These are phyloP conservation scores for Dujonia santamariae DNA, from an alignment of 1,139 yeast genomes.

Conservation along the genomic window DNA sequence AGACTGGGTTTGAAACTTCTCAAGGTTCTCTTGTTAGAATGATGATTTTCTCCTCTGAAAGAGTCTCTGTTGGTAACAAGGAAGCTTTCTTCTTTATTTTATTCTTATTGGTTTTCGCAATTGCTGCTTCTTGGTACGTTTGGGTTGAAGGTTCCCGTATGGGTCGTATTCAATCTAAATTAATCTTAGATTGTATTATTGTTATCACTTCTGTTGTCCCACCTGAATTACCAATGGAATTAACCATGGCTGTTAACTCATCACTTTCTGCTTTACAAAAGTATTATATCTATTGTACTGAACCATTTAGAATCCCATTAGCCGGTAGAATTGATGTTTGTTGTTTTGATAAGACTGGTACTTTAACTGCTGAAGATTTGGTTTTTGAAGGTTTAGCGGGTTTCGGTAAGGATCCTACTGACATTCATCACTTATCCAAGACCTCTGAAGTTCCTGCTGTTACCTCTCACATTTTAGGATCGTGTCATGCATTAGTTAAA, in stretches of 20 bases:
- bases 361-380: constrained; percentile 94
- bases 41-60: constrained; percentile 95
- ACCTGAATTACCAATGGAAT: constrained; percentile 98
- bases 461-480: constrained; percentile 77
- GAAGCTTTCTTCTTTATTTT: constrained; percentile 92
- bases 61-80: constrained; percentile 93
- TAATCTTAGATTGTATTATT: constrained; percentile 90
- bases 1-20: constrained; percentile 96
- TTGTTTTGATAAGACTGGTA: constrained; percentile 98
- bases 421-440: constrained; percentile 54
- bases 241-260: constrained; percentile 95
- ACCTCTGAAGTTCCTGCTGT: constrained; percentile 62
- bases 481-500: constrained; percentile 93
- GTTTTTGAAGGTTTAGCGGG: constrained; percentile 97
- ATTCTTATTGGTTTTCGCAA: constrained; percentile 85
- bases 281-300: constrained; percentile 91
- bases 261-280: constrained; percentile 86
- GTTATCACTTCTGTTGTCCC: constrained; percentile 98
- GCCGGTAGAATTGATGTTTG: constrained; percentile 99
- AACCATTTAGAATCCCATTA: constrained; percentile 95
- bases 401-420: constrained; percentile 41
- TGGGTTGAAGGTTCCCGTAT: constrained; percentile 97
- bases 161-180: constrained; percentile 93
- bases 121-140: constrained; percentile 96
- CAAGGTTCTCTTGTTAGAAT: constrained; percentile 97